Evolutionary conservation across 106 monocot species (phyloP).

Genomic region (Dendrobium nobile): DNA sequence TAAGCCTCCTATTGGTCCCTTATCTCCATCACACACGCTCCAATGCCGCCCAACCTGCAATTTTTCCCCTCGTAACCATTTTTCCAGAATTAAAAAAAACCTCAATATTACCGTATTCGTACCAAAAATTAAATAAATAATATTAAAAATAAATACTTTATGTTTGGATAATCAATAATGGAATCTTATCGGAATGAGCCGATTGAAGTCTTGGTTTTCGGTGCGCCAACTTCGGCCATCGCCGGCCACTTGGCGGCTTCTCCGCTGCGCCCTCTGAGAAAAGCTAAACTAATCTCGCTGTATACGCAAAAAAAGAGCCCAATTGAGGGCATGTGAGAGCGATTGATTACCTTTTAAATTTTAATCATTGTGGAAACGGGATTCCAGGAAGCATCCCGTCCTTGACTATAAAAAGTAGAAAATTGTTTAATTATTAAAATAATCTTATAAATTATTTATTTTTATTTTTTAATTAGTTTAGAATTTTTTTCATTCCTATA

Average conservation of each 20-base stretch:
- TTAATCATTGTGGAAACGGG: background rate
- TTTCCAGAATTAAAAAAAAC: background rate
- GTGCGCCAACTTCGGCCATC: too few species aligned
- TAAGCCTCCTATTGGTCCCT: background rate
- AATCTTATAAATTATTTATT: background rate
- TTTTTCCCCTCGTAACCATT: background rate
- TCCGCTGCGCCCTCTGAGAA: background rate
- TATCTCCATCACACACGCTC: background rate
- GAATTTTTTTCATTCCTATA: too few species aligned
- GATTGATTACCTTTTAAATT: background rate
- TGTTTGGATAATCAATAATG: too few species aligned
- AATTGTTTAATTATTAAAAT: background rate
- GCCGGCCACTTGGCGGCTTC: background rate
- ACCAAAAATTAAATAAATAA: too few species aligned
- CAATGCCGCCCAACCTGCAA: background rate
- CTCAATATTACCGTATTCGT: background rate
- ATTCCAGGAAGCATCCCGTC: background rate
- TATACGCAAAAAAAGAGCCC: background rate
- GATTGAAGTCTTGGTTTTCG: too few species aligned
- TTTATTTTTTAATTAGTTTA: background rate
- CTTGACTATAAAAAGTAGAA: background rate
- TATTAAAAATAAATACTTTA: too few species aligned
- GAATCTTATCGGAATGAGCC: too few species aligned
- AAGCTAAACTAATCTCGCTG: too few species aligned
- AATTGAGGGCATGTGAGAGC: background rate